Evolutionary conservation across 2,329 filamentous ascomycete species (phyloP), one percentile per base, ranked within the genome.

Genomic region (Plenodomus biglobosus): DNA sequence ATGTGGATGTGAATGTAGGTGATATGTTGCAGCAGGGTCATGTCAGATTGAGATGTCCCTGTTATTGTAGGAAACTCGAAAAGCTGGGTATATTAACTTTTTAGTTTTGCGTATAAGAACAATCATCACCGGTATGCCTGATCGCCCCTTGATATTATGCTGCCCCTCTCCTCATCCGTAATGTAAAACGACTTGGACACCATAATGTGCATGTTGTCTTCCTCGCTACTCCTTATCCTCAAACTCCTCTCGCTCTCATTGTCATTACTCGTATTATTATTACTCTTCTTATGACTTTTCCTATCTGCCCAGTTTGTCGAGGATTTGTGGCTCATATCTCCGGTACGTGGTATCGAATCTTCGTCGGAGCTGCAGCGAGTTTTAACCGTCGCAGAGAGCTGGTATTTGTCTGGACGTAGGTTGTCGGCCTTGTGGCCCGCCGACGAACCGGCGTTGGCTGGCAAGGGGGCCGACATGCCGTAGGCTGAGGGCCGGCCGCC

Each of bases 111-210:
- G 11, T 15, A 32, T 8, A 6, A 32, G 15, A 15, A 32, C 27
- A 11, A 6, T 15, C 27, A 32, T 32, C 13, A 32, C 27, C 27
- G 27, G 15, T 32, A 32, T 10, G 6, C 27, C 27, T 32, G 27
- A 32, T 32, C 27, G 6, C 27, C 27, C 27, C 11, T 32, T 11
- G 27, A 32, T 11, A 32, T 15, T 32, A 32, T 32, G 15, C 35
- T 37, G 1, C 46, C 52, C 32, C 61, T 45, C 40, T 65, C 59
- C 24, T 66, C 64, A 34, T 69, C 66, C 2, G 62, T 61, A 10
- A 69, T 58, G 44, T 60, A 61, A 32, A 69, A 69, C 3, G 58
- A 61, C 21, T 61, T 65, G 16, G 59, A 62, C 10, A 69, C 66
- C 61, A 66, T 62, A 15, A 69, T 68, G 13, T 58, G 55, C 55